Base-by-base conservation (phyloP, 2,329 filamentous ascomycete species). In the Clarireedia paspali region DNA sequence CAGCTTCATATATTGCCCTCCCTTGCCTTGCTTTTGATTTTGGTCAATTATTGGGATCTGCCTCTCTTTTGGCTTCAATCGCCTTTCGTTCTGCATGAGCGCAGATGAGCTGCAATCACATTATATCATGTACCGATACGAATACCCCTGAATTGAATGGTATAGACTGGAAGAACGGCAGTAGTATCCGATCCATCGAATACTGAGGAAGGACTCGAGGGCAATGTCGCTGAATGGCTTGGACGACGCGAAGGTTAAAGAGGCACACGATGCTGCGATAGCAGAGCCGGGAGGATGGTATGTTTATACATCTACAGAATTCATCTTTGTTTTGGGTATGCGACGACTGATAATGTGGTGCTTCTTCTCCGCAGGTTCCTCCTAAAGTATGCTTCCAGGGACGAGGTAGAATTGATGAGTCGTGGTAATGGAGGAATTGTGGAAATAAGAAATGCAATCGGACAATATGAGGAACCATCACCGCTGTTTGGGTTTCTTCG, bases 211-310 rank as follows among this genome's bases (percentile, higher is more conserved):
- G 50, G 40, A 58, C 55, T 50, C 53, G 52, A 60, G 55, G 64
- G 70, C 71, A 64, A 97, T 97, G 92, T 96, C 92, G 78, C 80
- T 97, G 73, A 96, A 96, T 84, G 94, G 94, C 63, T 80, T 97
- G 74, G 91, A 96, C 76, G 81, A 84, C 75, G 76, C 81, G 65
- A 81, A 83, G 69, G 81, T 99, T 74, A 82, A 85, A 73, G 89
- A 95, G 75, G 91, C 91, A 67, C 86, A 95, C 74, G 87, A 91
- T 69, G 77, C 82, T 66, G 88, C 89, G 56, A 77, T 85, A 65
- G 81, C 82, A 58, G 94, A 97, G 73, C 83, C 89, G 57, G 91
- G 91, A 76, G 91, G 91, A 86, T 99, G 94, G 94, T 97, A 61
- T 65, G 64, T 55, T 56, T 56, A 14, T 45, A 38, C 47, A 34